phyloP scores from a whole-genome alignment of 345 rosid species.

The Linum tenue region DNA sequence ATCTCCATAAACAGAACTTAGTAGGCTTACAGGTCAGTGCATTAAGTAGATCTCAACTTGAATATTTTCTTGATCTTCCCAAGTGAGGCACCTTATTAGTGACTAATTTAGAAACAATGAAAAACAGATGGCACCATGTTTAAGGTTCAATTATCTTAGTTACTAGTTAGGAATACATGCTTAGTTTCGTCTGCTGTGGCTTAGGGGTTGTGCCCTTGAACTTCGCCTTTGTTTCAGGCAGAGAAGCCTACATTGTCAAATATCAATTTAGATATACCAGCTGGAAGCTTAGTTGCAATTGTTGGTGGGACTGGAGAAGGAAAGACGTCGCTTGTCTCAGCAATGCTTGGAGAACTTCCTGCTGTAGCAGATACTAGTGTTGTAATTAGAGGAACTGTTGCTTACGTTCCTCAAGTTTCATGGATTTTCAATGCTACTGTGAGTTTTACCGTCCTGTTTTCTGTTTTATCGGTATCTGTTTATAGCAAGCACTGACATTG shows the following conservation, averaged over 20 bases:
- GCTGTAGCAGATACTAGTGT: constrained; percentile 4
- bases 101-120: neutral
- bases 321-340: constrained; percentile 8
- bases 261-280: constrained; percentile 7
- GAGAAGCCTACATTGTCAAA: constrained; percentile 7
- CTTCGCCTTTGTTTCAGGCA: neutral
- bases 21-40: no score
- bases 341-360: constrained; percentile 8
- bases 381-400: constrained; percentile 4
- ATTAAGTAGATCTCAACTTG: no score
- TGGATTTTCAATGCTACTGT: constrained; percentile 10
- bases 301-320: constrained; percentile 12
- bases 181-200: neutral
- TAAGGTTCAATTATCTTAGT: no score
- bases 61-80: no score
- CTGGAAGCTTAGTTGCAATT: constrained; percentile 11
- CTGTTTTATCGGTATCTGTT: neutral
- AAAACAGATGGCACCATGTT: neutral
- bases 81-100: no score
- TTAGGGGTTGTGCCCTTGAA: neutral
- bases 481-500: neutral
- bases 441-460: neutral
- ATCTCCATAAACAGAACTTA: no score
- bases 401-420: constrained; percentile 10
- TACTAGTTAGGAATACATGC: no score